Base-by-base conservation (phyloP, 176 grass and related monocot genomes). In the Luzula sylvatica region DNA sequence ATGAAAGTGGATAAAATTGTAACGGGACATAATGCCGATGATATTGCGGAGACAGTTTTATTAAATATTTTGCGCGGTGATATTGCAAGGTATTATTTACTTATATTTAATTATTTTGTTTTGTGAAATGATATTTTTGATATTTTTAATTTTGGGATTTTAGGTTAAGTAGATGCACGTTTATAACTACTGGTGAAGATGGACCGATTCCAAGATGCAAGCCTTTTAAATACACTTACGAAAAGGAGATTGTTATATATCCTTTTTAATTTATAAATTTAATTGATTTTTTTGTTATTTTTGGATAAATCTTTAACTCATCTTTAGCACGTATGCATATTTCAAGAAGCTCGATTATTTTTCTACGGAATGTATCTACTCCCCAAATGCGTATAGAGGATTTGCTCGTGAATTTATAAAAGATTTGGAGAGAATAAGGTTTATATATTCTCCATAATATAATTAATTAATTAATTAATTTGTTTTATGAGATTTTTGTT, bases 201-300 rank as follows among this genome's bases (percentile, higher is more conserved):
- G 92, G 92, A 17, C 92, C 92, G 42, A 96, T 96, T 53, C 92
- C 92, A 61, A 89, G 92, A 78, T 89, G 85, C 81, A 96, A 96
- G 65, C 92, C 81, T 74, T 89, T 96, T 68, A 96, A 96, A 73
- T 90, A 96, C 53, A 77, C 92, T 14, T 96, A 90, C 18, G 92
- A 96, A 59, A 96, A 96, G 55, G 92, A 96, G 68, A 96, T 96
- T 65, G 92, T 96, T 62, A 89, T 96, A 96, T 96, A 96, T 96
- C 92, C 85, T 89, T 79, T n/a, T 16, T 5, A 45, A 53, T 73
- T 28, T 42, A 71, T 44, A 26, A 52, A 0, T 67, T 66, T 39
- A 50, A 29, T 27, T 5, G 7, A 66, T n/a, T 71, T 25, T 71
- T 47, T 11, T 26, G 21, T 55, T 41, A 24, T 26, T 18, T 66